Evolutionary conservation across 176 grass and related monocot species (phyloP).

Genomic region (Carex littledalei): DNA sequence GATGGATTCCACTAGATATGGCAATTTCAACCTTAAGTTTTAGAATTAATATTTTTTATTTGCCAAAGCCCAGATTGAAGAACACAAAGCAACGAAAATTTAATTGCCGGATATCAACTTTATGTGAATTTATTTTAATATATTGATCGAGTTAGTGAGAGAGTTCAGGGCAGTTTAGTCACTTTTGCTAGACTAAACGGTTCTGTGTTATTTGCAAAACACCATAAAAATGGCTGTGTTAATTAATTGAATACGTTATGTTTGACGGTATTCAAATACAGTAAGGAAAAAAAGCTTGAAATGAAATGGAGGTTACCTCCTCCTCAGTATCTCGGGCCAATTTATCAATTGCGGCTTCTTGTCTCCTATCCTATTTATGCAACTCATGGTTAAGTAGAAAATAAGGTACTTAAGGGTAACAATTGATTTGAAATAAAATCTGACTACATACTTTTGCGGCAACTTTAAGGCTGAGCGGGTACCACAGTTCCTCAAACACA

Average conservation of each 20-base stretch:
- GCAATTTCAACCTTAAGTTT: neutral
- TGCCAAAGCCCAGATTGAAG: neutral
- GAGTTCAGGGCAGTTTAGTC: neutral
- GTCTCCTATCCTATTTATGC: conserved; percentile 52
- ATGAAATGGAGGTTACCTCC: conserved; percentile 45
- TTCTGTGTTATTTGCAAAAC: neutral
- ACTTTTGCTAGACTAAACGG: neutral
- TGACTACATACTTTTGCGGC: conserved; percentile 45
- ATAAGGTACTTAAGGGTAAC: conserved; percentile 1
- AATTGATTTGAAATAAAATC: conserved; percentile 5
- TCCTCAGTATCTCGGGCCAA: conserved; percentile 57
- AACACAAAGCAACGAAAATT: neutral
- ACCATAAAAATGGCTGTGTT: neutral
- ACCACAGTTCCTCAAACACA: conserved; percentile 86
- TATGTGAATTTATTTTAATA: neutral
- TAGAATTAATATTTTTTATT: neutral
- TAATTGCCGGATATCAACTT: neutral
- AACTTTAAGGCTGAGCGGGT: conserved; percentile 63
- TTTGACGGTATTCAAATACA: neutral
- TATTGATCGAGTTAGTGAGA: neutral
- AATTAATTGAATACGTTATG: neutral
- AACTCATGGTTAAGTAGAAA: neutral
- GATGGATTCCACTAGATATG: neutral
- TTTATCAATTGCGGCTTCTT: conserved; percentile 29
- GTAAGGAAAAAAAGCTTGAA: neutral